Evolutionary conservation across 331 rosid genomes (phyloP), one percentile per base, ranked within the genome.

Genomic region (Rhamnella rubrinervis): DNA sequence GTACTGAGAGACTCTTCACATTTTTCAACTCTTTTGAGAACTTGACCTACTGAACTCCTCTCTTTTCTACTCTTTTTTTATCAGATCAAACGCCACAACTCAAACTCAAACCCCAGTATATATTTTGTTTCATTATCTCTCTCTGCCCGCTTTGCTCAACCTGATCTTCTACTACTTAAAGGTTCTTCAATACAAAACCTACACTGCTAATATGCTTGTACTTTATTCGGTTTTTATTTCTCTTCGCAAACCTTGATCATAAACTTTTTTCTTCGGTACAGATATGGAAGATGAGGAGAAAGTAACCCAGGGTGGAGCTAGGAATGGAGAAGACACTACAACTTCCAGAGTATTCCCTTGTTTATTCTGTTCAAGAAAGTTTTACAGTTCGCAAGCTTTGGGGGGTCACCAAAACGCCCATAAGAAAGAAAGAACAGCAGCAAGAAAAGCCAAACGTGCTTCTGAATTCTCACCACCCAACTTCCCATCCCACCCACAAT

Each of bases 401-500:
- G 97, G 97, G 26, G 97, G 96, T 23, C 97, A 92, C 78, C 97
- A 92, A 85, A 92, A 92, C 68, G 96, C 95, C 61, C 97, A 92
- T 86, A 92, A 85, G 72, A 92, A 82, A 46, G 97, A 89, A 68
- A 82, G 97, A 70, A 89, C 74, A 1, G 97, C 96, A 1, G 95
- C 89, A 3, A 85, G 92, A 59, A 87, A 81, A 40, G 88, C 92
- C 4, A 89, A 87, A 75, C 83, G 84, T 39, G 61, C 55, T 17
- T 76, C 77, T 11, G 81, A 79, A 6, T 73, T 65, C 39, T 60
- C 82, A 0, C 46, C 83, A 19, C 47, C 68, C 31, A 68, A 47
- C 19, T 71, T 76, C 40, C 62, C 81, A n/a, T 66, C 92, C 2
- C 50, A 80, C 17, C 17, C 68, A 8, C 82, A 63, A 19, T 59